A percentile compares a stretch with the other conserved stretches of the same genome.
phyloP scores from a whole-genome alignment of 768 basidiomycete genomes.

The Boletus tomentosulus region DNA sequence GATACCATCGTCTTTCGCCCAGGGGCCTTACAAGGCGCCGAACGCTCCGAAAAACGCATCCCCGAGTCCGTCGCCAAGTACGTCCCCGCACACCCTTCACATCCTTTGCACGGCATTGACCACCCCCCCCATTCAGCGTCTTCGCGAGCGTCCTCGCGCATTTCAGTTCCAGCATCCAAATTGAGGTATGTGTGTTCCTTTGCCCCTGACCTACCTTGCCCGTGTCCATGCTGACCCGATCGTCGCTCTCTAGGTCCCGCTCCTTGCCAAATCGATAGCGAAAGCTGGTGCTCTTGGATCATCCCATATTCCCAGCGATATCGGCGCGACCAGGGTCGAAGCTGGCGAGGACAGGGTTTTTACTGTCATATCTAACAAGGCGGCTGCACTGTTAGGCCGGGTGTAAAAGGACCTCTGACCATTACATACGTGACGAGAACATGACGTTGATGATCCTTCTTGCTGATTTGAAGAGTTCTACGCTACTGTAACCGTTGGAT shows the following conservation, averaged over 20 bases:
- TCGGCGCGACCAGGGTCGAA: constrained; percentile 36
- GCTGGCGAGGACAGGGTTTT: constrained; percentile 38
- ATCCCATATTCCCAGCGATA: constrained; percentile 40
- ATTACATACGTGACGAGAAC: not conserved
- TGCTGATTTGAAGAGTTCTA: not conserved
- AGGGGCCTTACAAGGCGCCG: constrained; percentile 44
- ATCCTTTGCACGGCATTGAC: not conserved
- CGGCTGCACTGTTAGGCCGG: constrained; percentile 40
- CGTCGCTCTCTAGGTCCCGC: constrained; percentile 37
- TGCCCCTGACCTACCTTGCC: not conserved
- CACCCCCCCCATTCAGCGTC: constrained; percentile 25
- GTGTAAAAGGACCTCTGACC: not conserved
- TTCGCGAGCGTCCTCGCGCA: constrained; percentile 36
- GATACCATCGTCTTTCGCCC: constrained; percentile 74
- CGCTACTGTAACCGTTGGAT: too few species aligned
- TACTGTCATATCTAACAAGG: constrained; percentile 55
- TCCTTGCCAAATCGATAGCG: constrained; percentile 51
- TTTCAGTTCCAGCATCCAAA: constrained; percentile 37
- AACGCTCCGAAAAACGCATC: constrained; percentile 38
- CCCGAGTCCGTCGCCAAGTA: constrained; percentile 44
- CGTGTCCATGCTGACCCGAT: not conserved
- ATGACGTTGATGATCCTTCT: not conserved
- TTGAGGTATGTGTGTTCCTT: constrained; percentile 35
- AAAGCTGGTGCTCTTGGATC: constrained; percentile 55
- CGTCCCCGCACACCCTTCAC: constrained; percentile 10